Evolutionary conservation across 225 moss, liverwort and hornwort species (phyloP).

Genomic region (Lunularia cruciata): DNA sequence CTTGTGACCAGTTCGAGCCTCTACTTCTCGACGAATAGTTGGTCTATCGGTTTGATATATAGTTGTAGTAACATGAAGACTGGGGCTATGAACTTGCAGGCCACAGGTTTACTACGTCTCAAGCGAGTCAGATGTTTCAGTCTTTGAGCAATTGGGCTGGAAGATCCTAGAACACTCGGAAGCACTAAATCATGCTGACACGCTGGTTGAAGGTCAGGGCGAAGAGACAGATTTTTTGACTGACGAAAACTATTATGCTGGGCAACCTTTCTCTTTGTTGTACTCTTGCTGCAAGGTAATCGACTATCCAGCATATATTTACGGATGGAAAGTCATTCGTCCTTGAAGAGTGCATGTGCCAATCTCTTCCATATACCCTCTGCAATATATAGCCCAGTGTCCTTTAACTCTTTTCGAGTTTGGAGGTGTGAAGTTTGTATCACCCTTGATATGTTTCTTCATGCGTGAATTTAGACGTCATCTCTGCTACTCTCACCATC

Average conservation of each 20-base stretch:
- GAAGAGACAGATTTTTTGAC: constrained; percentile 42
- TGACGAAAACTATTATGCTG: constrained; percentile 76
- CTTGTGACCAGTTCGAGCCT: too few species aligned
- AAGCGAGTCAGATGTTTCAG: constrained; percentile 64
- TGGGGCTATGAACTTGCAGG: constrained; percentile 25
- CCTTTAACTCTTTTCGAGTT: too few species aligned
- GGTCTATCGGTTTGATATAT: too few species aligned
- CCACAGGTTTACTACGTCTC: constrained; percentile 84
- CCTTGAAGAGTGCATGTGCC: too few species aligned
- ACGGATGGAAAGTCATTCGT: not conserved
- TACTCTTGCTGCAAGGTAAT: constrained; percentile 81
- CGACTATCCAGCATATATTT: too few species aligned
- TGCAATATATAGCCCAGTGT: not conserved
- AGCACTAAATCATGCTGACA: constrained; percentile 55
- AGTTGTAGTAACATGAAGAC: not conserved
- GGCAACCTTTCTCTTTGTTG: constrained; percentile 77
- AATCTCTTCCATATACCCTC: too few species aligned
- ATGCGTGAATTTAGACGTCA: not conserved
- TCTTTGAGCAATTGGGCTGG: constrained; percentile 77
- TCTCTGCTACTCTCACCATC: not conserved
- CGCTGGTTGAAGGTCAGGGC: constrained; percentile 46
- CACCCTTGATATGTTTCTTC: not conserved
- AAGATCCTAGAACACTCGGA: constrained; percentile 55
- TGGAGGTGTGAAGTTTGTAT: not conserved
- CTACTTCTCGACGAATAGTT: too few species aligned